Evolutionary conservation across 129 eudicot genomes (phyloP), one percentile per base, ranked within the genome.

Genomic region (Escallonia herrerae): DNA sequence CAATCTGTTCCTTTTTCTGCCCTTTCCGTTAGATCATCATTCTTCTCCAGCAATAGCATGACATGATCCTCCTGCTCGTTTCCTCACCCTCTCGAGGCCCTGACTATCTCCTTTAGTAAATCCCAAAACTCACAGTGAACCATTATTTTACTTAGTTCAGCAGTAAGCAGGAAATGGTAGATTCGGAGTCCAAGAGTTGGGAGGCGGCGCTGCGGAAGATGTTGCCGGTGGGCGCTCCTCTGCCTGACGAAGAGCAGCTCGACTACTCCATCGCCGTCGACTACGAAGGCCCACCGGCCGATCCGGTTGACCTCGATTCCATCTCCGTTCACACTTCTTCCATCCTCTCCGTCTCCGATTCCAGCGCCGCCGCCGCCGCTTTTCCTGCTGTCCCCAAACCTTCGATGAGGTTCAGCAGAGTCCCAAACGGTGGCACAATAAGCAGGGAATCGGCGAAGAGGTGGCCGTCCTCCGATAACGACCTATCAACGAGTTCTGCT

Each of bases 161-260:
- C 33, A 22, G 33, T 22, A 22, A 22, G 33, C 33, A 22, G 33
- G 49, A 45, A 45, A 5, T 8, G 14, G 58, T 3, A 15, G 1
- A 14, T 2, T 50, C 53, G 39, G 68, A 60, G 56, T 59, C 72
- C 7, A 71, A 75, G 0, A 53, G 68, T n/a, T 81, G 77, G 82
- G 66, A 69, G 60, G 77, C 72, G 51, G 49, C 73, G 53, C 66
- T 84, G 55, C 74, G 77, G 51, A 75, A 63, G 43, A 72, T 81
- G 86, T 55, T 84, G 7, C 87, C 90, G 43, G 72, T 68, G 45
- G 90, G 90, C 6, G 87, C 90, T 75, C 90, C 90, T 2, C 56
- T 81, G 39, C 91, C 87, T 6, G 84, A 84, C 62, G 87, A 81
- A 66, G 82, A 78, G 4, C 78, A 77, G 60, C 86, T 84, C 52